Evolutionary conservation across 768 basidiomycete species (phyloP).

Genomic region (Lentinula detonsa): DNA sequence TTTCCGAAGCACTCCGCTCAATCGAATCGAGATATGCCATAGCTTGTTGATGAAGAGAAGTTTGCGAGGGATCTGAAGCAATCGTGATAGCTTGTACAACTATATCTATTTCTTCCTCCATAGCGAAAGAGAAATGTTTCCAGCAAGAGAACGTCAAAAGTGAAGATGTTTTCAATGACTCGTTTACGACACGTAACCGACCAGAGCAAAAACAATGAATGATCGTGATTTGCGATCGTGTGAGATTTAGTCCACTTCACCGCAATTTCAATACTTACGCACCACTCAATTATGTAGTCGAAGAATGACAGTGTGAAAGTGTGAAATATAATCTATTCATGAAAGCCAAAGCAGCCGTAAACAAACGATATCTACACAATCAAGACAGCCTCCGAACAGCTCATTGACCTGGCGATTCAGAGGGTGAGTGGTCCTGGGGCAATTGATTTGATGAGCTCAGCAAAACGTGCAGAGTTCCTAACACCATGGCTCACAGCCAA

Average conservation of each 20-base stretch:
- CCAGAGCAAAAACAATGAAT: neutral
- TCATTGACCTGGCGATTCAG: neutral
- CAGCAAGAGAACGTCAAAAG: neutral
- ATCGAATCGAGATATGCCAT: slow-evolving; percentile 76
- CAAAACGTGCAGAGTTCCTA: neutral
- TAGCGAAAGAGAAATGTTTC: slow-evolving; percentile 19
- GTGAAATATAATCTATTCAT: neutral
- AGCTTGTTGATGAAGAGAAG: slow-evolving; percentile 75
- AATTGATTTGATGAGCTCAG: slow-evolving; percentile 13
- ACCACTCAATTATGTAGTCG: no score
- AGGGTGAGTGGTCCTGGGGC: slow-evolving; percentile 10
- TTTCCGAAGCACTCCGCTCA: slow-evolving; percentile 66
- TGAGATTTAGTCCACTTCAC: neutral
- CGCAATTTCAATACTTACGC: no score
- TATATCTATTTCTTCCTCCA: slow-evolving; percentile 75
- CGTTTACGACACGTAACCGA: neutral
- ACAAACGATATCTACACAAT: neutral
- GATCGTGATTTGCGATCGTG: neutral
- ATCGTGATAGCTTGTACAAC: slow-evolving; percentile 82
- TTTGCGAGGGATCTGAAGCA: slow-evolving; percentile 75
- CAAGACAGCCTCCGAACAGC: neutral
- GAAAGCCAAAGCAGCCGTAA: neutral
- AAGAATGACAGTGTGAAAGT: neutral
- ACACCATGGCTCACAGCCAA: neutral
- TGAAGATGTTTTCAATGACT: neutral